These are phyloP conservation scores for Pichia sp. DNA, from an alignment of 1,139 yeast genomes.

Conservation along the genomic window DNA sequence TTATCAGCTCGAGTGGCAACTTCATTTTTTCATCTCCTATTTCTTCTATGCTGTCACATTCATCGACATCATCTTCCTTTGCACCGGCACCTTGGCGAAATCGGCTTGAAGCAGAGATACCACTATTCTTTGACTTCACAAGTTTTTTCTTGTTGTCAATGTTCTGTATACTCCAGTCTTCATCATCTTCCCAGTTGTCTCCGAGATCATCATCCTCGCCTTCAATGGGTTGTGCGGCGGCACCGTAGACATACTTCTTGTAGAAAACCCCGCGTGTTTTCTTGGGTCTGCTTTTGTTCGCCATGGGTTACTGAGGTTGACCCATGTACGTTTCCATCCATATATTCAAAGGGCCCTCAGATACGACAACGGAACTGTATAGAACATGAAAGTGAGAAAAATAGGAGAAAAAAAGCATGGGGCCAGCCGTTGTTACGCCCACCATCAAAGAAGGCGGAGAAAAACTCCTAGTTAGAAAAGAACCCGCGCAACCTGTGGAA, in stretches of 20 bases:
- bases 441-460: background rate
- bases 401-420: background rate
- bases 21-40: slow-evolving; percentile 23
- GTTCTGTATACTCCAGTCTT: background rate
- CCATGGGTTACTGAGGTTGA: slow-evolving; percentile 42
- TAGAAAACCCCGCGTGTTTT: slow-evolving; percentile 67
- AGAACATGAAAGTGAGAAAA: background rate
- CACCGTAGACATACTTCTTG: slow-evolving; percentile 68
- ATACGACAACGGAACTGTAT: background rate
- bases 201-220: slow-evolving; percentile 1
- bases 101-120: background rate
- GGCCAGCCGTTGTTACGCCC: background rate
- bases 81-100: slow-evolving; percentile 18
- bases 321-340: background rate
- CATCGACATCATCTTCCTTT: background rate
- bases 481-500: slow-evolving; percentile 1
- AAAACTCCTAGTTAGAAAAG: background rate
- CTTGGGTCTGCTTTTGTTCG: slow-evolving; percentile 81
- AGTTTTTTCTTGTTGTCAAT: slow-evolving; percentile 13
- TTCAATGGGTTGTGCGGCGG: slow-evolving; percentile 18
- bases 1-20: slow-evolving; percentile 60
- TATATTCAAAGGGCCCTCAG: background rate
- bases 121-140: background rate
- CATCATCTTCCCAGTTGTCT: slow-evolving; percentile 1
- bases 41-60: background rate